Evolutionary conservation across 495 filamentous ascomycete genomes (phyloP).

Genomic region (Daldinia bambusicola): DNA sequence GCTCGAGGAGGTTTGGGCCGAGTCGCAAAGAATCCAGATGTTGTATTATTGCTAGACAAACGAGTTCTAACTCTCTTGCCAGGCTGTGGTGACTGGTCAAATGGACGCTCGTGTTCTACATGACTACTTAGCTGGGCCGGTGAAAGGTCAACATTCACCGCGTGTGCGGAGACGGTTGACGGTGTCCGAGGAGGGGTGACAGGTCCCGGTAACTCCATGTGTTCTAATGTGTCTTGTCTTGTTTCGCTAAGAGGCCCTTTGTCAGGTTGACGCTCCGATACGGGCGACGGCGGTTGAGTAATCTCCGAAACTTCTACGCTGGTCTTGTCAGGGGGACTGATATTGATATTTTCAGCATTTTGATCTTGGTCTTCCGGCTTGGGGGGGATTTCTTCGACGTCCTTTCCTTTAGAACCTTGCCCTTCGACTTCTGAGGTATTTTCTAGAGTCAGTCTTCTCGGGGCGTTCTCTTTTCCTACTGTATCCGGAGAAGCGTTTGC

Average conservation of each 20-base stretch:
- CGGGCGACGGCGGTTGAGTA: slow-evolving; percentile 17
- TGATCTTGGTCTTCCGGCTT: slow-evolving; percentile 44
- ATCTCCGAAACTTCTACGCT: slow-evolving; percentile 27
- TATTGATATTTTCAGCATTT: slow-evolving; percentile 46
- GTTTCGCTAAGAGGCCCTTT: slow-evolving; percentile 24
- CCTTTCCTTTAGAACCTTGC: slow-evolving; percentile 37
- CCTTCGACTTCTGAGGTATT: slow-evolving; percentile 43
- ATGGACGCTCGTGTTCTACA: slow-evolving; percentile 53
- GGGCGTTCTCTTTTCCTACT: slow-evolving; percentile 50
- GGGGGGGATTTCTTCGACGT: slow-evolving; percentile 31
- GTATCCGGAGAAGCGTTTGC: slow-evolving; percentile 49
- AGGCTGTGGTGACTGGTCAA: slow-evolving; percentile 48
- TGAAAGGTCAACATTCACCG: slow-evolving; percentile 41
- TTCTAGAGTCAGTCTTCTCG: slow-evolving; percentile 43
- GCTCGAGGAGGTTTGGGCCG: slow-evolving; percentile 6
- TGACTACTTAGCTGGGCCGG: slow-evolving; percentile 52
- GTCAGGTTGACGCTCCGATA: slow-evolving; percentile 21
- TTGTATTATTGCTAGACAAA: slow-evolving; percentile 37
- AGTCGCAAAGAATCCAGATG: slow-evolving; percentile 24
- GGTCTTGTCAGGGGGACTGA: slow-evolving; percentile 33
- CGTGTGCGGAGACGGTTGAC: slow-evolving; percentile 8
- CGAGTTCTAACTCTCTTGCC: slow-evolving; percentile 53
- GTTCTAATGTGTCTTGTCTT: slow-evolving; percentile 20
- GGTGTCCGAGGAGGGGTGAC: slow-evolving; percentile 38
- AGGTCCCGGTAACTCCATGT: slow-evolving; percentile 22